Evolutionary conservation across 257 asterid genomes (phyloP), one percentile per base, ranked within the genome.

Genomic region (Cruciata laevipes): DNA sequence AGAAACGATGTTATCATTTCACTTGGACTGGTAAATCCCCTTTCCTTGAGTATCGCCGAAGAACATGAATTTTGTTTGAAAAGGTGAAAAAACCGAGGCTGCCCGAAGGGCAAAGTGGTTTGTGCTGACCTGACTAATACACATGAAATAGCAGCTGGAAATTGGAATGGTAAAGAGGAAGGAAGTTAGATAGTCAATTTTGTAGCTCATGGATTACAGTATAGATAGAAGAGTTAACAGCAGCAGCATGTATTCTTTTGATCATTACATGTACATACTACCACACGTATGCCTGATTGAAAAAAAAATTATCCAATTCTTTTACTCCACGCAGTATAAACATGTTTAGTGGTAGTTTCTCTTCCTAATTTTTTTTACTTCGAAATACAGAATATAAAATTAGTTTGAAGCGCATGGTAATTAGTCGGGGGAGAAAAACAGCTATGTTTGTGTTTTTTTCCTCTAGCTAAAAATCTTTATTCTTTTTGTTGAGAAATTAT

Each of bases 91-190:
- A 38, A 40, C 66, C 13, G 30, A 14, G 20, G 35, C 55, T 3
- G 63, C 17, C 27, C 5, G 53, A 71, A 74, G 40, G 63, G 30
- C 30, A 2, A 1, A 27, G 30, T 27, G 1, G 30, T 27, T 74
- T 60, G 62, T 70, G 68, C 86, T 78, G 78, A 84, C 85, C 60
- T 67, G 37, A 61, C 74, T 74, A 66, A 61, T 60, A 73, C 71
- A 42, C 71, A 60, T 25, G 55, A 63, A 66, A 71, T 70, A 60
- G 70, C 38, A 75, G 66, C 65, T 37, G 18, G 27, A 49, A 52
- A 5, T n/a, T 44, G 61, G 66, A 21, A n/a, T 37, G 60, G 73
- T 69, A 69, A 72, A 35, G 55, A 74, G 69, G 67, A 71, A 25
- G 56, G 71, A 44, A 42, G 51, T 47, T 47, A 47, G 55, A 21